Base-by-base conservation (phyloP, 495 filamentous ascomycete genomes). In the Clohesyomyces aquaticus region DNA sequence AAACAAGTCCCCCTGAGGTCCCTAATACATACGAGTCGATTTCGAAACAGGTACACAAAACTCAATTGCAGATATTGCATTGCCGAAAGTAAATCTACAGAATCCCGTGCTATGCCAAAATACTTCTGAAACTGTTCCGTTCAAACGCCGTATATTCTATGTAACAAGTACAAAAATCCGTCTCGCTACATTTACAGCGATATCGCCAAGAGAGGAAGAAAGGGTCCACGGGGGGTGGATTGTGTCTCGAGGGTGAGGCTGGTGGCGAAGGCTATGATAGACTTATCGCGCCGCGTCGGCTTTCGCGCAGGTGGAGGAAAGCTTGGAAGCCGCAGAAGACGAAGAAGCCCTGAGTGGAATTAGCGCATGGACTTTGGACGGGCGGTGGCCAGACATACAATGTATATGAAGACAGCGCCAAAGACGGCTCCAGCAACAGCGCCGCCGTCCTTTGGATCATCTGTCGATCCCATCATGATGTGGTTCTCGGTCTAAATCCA, bases 261-360 rank as follows among this genome's bases (percentile, higher is more conserved):
- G 12, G 51, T 9, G n/a, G n/a, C n/a, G 10, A 4, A 26, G 57
- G 41, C 70, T 51, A 75, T 65, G 67, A 74, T 68, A 95, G 80
- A 55, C 87, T 85, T 81, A 96, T 96, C 54, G 89, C 87, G 53
- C 92, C 92, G 67, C 87, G 81, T 76, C 89, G 82, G 75, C 84
- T 89, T 72, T 88, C 84, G 74, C 90, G 84, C 56, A 87, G 72
- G 69, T 96, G 90, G 46, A 96, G 80, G 63, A 86, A 82, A 50
- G 91, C 92, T 73, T 96, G 92, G 71, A 89, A 83, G 26, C 85
- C 88, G 78, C 92, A 96, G 79, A 95, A 96, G 50, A 94, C 83
- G 59, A 96, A 84, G 79, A 96, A 96, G 0, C 82, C 85, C 91
- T 96, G 54, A 41, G 19, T 32, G 11, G 45, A 8, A 61, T 71